Percentiles rank a stretch among this genome's conserved stretches.
Evolutionary conservation across 305 asterid genomes (phyloP).

Genomic region (Solanum hybrid): DNA sequence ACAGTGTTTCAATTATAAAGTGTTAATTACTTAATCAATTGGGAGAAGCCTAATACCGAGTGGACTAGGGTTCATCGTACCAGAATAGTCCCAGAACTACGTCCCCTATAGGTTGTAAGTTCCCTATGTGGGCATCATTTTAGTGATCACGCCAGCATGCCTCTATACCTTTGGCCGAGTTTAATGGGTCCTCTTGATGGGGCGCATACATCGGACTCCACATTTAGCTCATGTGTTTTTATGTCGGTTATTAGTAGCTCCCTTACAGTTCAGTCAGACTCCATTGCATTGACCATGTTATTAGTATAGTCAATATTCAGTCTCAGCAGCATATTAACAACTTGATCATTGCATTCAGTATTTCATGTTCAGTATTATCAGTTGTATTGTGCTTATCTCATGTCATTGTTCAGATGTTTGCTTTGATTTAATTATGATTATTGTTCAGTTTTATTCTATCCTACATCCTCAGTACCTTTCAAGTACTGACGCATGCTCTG

Average conservation of each 20-base stretch:
- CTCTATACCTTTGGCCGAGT: neutral
- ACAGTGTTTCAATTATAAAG: no score
- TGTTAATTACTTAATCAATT: no score
- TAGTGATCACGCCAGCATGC: neutral
- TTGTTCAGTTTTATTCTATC: neutral
- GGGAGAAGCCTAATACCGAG: no score
- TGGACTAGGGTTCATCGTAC: neutral
- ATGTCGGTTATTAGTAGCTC: neutral
- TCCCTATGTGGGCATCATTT: no score
- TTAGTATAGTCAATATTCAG: neutral
- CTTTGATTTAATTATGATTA: neutral
- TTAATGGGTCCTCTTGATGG: neutral
- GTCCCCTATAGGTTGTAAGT: no score
- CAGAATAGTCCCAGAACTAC: no score
- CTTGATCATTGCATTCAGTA: neutral
- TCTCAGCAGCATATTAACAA: neutral
- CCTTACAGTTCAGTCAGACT: neutral
- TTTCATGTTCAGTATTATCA: no score
- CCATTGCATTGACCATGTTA: neutral
- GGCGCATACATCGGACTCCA: neutral
- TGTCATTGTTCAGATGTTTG: neutral
- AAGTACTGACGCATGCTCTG: neutral
- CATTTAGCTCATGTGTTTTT: neutral
- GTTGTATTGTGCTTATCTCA: neutral
- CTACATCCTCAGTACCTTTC: neutral